Conservation (phyloP, 1,284 basidiomycete genomes). For the Coniferiporia weirii region DNA sequence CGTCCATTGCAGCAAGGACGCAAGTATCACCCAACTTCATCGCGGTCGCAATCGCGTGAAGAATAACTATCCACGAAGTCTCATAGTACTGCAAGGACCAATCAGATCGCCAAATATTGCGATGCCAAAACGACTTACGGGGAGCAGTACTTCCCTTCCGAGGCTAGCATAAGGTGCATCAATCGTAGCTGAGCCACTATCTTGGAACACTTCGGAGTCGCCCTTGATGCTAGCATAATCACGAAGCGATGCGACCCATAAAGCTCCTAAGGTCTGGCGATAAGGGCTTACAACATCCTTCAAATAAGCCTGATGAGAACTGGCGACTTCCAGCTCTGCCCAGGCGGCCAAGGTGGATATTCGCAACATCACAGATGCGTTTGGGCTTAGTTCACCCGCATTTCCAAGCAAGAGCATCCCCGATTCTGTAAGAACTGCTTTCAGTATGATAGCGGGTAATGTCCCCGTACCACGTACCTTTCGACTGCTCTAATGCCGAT, state of each 20-base stretch:
- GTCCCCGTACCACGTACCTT: constrained; percentile 43
- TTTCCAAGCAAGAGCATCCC: constrained; percentile 86
- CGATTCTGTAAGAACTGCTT: constrained; percentile 48
- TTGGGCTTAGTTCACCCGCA: constrained; percentile 82
- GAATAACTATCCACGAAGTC: constrained; percentile 76
- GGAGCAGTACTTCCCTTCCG: constrained; percentile 85
- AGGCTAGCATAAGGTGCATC: constrained; percentile 84
- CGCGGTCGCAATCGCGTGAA: constrained; percentile 82
- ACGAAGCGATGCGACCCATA: constrained; percentile 86
- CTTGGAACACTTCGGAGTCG: constrained; percentile 80
- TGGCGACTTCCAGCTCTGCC: constrained; percentile 89
- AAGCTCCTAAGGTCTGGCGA: constrained; percentile 63
- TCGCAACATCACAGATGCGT: constrained; percentile 92
- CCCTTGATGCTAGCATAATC: constrained; percentile 91
- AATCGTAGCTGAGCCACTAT: constrained; percentile 62
- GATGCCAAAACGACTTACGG: constrained; percentile 46
- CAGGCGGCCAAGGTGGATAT: constrained; percentile 93
- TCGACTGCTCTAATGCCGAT: constrained; percentile 84
- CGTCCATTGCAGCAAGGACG: constrained; percentile 80
- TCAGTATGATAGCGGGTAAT: neutral
- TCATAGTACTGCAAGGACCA: constrained; percentile 73
- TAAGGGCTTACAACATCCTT: constrained; percentile 82
- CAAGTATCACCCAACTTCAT: constrained; percentile 70
- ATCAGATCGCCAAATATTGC: neutral
- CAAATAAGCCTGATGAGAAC: constrained; percentile 72